Evolutionary conservation across 164 flowering plant species (phyloP), one percentile per base, ranked within the genome.

Genomic region (Berberis vulgaris): DNA sequence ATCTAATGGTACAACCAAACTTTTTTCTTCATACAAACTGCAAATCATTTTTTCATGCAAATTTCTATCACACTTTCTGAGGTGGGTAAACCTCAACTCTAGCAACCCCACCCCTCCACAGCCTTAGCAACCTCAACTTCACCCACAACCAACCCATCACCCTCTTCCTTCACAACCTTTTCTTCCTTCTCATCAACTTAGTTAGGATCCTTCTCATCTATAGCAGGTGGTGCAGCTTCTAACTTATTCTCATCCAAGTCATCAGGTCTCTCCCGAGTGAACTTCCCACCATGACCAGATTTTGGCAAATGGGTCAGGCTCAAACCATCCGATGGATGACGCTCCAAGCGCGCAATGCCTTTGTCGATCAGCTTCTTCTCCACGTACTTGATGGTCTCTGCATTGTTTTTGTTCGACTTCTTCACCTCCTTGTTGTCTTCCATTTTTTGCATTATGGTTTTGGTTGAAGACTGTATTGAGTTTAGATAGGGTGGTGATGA

Each of bases 251-350:
- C 85, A 1, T 54, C 69, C 60, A 57, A 9, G 7, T 66, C 79
- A 2, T 26, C 78, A 0, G 92, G 94, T 0, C 94, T 94, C 42
- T 91, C 94, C 98, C 96, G 87, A 1, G 98, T 88, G 81, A 62
- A 89, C 86, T 86, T 91, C 11, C 98, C 96, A 1, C 98, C 98
- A 64, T 75, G 95, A 10, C 94, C 96, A 1, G 73, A 65, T 76
- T 88, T 91, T 2, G 85, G 84, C 6, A 3, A 10, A 4, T 57
- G 73, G 10, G 10, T 59, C 1, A 66, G 59, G 5, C 55, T 41
- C 1, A 63, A 61, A 2, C 88, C 88, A 59, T 85, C 82, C 0
- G 47, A 74, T 0, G 97, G 87, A 64, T 83, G 97, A 1, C 97
- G 81, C 3, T 91, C 97, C 79, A 77, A 65, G 4, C 94, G 79